These are phyloP conservation scores for Arctostaphylos glauca DNA, from an alignment of 148 eudicot genomes.

Conservation along the genomic window DNA sequence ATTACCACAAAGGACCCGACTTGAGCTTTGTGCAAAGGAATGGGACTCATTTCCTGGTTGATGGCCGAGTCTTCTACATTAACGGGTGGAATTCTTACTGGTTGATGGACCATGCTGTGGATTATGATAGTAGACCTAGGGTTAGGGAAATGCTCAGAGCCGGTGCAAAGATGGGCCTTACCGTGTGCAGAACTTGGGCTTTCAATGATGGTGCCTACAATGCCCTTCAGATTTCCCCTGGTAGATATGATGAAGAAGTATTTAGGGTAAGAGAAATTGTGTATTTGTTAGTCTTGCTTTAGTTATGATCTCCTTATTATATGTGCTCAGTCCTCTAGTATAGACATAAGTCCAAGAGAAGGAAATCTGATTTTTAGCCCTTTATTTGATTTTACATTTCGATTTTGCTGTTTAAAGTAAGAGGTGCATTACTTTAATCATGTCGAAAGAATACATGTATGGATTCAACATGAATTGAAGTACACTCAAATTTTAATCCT, in stretches of 20 bases:
- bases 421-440: background rate
- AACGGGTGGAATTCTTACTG: conserved; percentile 99
- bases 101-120: conserved; percentile 91
- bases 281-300: background rate
- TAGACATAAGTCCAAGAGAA: background rate
- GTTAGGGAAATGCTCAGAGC: conserved; percentile 57
- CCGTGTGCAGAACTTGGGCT: conserved; percentile 96
- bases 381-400: background rate
- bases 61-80: conserved; percentile 64
- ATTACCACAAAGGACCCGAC: conserved; percentile 21
- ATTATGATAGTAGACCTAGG: conserved; percentile 43
- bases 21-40: conserved; percentile 76
- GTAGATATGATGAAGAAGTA: conserved; percentile 64
- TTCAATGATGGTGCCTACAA: conserved; percentile 87
- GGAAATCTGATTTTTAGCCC: background rate
- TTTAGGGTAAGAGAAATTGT: conserved; percentile 51
- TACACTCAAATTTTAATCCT: background rate
- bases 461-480: conserved; percentile 6
- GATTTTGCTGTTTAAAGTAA: background rate
- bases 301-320: background rate
- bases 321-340: background rate
- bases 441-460: background rate
- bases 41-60: conserved; percentile 78
- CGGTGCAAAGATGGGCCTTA: conserved; percentile 87
- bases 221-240: conserved; percentile 92